Conservation (phyloP, 495 filamentous ascomycete genomes). For the Penicillium coffeae region DNA sequence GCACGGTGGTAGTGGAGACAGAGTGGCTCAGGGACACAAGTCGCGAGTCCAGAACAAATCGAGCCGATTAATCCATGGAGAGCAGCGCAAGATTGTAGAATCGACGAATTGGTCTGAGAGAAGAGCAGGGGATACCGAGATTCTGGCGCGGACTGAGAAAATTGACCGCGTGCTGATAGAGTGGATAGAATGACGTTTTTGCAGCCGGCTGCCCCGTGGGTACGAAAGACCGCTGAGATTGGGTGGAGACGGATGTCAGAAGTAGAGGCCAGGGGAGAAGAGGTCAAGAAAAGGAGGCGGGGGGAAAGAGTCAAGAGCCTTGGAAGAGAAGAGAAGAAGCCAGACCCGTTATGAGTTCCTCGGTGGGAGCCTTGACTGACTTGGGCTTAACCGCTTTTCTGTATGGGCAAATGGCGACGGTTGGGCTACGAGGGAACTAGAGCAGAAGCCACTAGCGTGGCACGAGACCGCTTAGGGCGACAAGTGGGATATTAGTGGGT, state of each 20-base stretch:
- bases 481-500: not conserved
- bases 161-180: not conserved
- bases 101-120: too few species aligned
- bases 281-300: not conserved
- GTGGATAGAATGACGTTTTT: not conserved
- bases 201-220: not conserved
- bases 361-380: too few species aligned
- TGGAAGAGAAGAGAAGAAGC: not conserved
- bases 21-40: not conserved
- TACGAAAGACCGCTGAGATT: not conserved
- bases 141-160: conserved; percentile 1
- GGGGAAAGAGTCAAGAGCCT: not conserved
- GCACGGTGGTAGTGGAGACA: not conserved
- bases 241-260: not conserved
- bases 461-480: not conserved
- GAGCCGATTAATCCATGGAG: not conserved
- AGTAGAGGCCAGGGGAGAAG: not conserved
- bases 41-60: not conserved
- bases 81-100: not conserved
- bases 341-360: too few species aligned
- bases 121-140: not conserved
- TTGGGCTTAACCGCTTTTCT: too few species aligned
- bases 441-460: not conserved
- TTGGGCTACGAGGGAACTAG: too few species aligned
- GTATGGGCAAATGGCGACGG: not conserved